Evolutionary conservation across 2,329 filamentous ascomycete genomes (phyloP).

Genomic region (Aspergillus chevalieri): DNA sequence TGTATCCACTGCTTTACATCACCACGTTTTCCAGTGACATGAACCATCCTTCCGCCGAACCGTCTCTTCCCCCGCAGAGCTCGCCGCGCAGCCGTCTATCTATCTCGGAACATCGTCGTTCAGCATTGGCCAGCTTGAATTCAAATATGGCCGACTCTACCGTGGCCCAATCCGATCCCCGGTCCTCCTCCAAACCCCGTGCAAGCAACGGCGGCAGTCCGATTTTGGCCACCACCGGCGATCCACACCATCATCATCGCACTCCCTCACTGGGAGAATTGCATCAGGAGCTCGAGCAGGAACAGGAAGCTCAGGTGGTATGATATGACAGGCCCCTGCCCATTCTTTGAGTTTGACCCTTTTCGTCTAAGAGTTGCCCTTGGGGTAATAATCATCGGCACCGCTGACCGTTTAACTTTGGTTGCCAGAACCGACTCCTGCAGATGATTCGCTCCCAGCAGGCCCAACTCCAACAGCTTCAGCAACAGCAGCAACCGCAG

Average conservation of each 20-base stretch:
- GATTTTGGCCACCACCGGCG: constrained; percentile 32
- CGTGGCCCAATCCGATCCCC: constrained; percentile 37
- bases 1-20: no score
- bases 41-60: not conserved
- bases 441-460: constrained; percentile 46
- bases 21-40: no score
- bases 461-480: constrained; percentile 37
- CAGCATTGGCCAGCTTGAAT: constrained; percentile 31
- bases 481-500: constrained; percentile 27
- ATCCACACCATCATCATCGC: constrained; percentile 45
- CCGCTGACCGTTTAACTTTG: constrained; percentile 3
- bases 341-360: not conserved
- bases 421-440: constrained; percentile 42
- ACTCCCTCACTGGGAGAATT: constrained; percentile 45
- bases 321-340: constrained; percentile 6
- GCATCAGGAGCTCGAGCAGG: constrained; percentile 47
- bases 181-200: constrained; percentile 36
- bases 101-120: constrained; percentile 39
- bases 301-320: constrained; percentile 48
- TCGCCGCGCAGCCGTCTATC: constrained; percentile 32
- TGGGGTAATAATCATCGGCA: not conserved
- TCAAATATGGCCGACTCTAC: constrained; percentile 31
- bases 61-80: constrained; percentile 37
- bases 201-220: constrained; percentile 38
- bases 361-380: not conserved